These are phyloP conservation scores for Dactylellina haptotyla DNA, from an alignment of 2,329 filamentous ascomycete genomes.

Conservation along the genomic window DNA sequence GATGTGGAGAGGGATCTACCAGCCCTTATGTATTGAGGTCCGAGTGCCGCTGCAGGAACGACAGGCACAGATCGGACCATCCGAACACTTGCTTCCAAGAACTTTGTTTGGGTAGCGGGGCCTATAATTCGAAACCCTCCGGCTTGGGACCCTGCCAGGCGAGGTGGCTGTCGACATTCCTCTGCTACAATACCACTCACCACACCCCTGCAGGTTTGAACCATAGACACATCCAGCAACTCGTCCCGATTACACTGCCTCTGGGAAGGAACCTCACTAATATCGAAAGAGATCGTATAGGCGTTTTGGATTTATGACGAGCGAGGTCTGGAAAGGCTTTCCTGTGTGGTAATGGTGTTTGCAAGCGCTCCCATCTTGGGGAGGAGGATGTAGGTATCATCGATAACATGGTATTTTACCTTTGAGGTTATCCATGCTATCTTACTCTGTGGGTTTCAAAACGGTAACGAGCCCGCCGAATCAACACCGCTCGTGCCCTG, in stretches of 20 bases:
- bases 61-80: slow-evolving; percentile 11
- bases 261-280: slow-evolving; percentile 6
- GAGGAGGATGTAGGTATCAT: slow-evolving; percentile 7
- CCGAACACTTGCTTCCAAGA: slow-evolving; percentile 14
- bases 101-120: slow-evolving; percentile 35
- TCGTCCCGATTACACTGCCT: slow-evolving; percentile 33
- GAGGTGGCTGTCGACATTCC: slow-evolving; percentile 52
- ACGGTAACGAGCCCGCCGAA: slow-evolving; percentile 36
- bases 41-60: slow-evolving; percentile 9
- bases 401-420: slow-evolving; percentile 1
- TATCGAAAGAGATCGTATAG: slow-evolving; percentile 32
- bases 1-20: slow-evolving; percentile 37
- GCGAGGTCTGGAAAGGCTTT: slow-evolving; percentile 16
- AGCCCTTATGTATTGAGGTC: slow-evolving; percentile 50
- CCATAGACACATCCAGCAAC: slow-evolving; percentile 40
- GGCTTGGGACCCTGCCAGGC: slow-evolving; percentile 38
- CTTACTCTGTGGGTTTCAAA: slow-evolving; percentile 50
- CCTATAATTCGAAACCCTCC: slow-evolving; percentile 38
- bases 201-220: slow-evolving; percentile 27
- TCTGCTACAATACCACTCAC: slow-evolving; percentile 40
- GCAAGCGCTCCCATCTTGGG: slow-evolving; percentile 24
- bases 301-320: slow-evolving; percentile 43
- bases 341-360: slow-evolving; percentile 16
- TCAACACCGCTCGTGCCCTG: slow-evolving; percentile 18
- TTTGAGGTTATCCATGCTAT: slow-evolving; percentile 36